Conservation (phyloP, 2,329 filamentous ascomycete genomes). For the Colletotrichum euphorbiae region DNA sequence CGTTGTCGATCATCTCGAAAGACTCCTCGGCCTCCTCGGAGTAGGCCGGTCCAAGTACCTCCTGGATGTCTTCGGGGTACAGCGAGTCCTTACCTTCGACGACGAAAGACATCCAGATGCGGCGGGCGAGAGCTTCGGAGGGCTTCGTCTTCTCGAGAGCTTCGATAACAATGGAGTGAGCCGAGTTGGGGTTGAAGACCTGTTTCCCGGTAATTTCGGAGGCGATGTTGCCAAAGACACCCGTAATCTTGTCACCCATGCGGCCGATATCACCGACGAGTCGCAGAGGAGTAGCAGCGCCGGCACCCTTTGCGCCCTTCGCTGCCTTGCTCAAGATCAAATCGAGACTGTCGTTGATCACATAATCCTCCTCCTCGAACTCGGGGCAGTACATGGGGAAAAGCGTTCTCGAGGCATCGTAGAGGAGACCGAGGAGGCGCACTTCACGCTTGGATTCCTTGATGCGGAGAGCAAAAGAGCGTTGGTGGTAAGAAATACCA, state of each 20-base stretch:
- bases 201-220: slow-evolving; percentile 96
- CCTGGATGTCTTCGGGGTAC: slow-evolving; percentile 82
- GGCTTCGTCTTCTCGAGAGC: slow-evolving; percentile 87
- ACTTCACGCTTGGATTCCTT: slow-evolving; percentile 91
- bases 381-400: slow-evolving; percentile 95
- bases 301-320: slow-evolving; percentile 63
- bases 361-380: slow-evolving; percentile 90
- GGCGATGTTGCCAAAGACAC: slow-evolving; percentile 91
- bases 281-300: slow-evolving; percentile 80
- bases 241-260: slow-evolving; percentile 92
- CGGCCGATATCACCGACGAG: slow-evolving; percentile 82
- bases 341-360: slow-evolving; percentile 88
- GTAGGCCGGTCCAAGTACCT: slow-evolving; percentile 84
- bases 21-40: slow-evolving; percentile 86
- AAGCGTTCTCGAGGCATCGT: slow-evolving; percentile 87
- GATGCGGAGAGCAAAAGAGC: slow-evolving; percentile 85
- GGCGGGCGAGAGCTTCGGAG: slow-evolving; percentile 90
- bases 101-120: slow-evolving; percentile 98
- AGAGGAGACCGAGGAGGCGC: slow-evolving; percentile 83
- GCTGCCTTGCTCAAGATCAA: slow-evolving; percentile 66
- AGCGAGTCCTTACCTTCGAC: slow-evolving; percentile 87
- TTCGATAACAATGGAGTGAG: slow-evolving; percentile 89
- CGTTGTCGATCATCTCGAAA: slow-evolving; percentile 83
- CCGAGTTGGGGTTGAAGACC: slow-evolving; percentile 91
- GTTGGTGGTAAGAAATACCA: slow-evolving; percentile 86